Conservation (phyloP, 1,139 yeast species). For the Nakaseomyces sp. region DNA sequence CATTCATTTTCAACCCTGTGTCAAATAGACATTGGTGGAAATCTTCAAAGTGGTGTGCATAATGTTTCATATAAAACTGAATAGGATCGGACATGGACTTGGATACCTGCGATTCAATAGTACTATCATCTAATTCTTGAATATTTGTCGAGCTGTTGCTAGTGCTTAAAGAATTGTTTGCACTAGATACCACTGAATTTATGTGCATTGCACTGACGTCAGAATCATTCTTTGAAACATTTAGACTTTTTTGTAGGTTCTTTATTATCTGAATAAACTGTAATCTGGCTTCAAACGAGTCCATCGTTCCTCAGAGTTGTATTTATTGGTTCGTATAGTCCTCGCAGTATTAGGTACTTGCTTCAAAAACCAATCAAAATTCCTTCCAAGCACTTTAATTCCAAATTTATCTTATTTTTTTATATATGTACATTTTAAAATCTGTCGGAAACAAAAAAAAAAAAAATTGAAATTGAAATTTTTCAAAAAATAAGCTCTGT, state of each 20-base stretch:
- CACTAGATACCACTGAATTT: constrained; percentile 10
- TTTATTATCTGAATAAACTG: constrained; percentile 29
- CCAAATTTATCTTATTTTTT: no score
- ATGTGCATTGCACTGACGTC: background rate
- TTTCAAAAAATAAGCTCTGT: no score
- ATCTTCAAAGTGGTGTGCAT: constrained; percentile 29
- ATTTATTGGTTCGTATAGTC: background rate
- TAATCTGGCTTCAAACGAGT: constrained; percentile 29
- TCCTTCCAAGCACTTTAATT: no score
- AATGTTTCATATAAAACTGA: constrained; percentile 25
- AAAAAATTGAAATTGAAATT: no score
- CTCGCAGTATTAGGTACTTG: no score
- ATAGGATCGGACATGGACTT: constrained; percentile 20
- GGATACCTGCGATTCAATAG: constrained; percentile 6
- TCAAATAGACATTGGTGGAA: constrained; percentile 30
- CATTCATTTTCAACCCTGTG: constrained; percentile 24
- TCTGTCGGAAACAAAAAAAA: no score
- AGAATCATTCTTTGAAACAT: constrained; percentile 11
- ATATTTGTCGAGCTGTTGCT: background rate
- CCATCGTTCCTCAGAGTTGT: constrained; percentile 17
- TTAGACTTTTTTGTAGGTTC: constrained; percentile 25
- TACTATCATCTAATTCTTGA: constrained; percentile 4
- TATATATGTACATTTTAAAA: no score
- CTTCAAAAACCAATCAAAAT: no score
- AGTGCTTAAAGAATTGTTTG: constrained; percentile 5